Conservation (phyloP, 192 early-diverging fungal species). For the Spizellomyces punctatus region DNA sequence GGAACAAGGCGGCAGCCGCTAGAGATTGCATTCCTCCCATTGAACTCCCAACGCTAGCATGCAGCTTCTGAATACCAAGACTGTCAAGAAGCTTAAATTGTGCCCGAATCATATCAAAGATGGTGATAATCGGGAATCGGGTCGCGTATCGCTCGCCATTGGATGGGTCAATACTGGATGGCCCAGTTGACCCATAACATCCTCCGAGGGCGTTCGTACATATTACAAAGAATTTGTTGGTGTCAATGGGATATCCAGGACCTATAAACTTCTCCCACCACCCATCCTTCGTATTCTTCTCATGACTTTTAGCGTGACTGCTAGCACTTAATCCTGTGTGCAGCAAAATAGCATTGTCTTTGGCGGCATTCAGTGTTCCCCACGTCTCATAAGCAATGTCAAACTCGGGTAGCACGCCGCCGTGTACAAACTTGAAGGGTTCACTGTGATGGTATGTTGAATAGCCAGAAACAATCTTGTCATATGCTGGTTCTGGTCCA, state of each 20-base stretch:
- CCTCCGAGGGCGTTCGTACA: slow-evolving; percentile 97
- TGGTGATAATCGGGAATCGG: slow-evolving; percentile 86
- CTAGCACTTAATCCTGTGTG: slow-evolving; percentile 94
- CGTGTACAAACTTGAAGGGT: slow-evolving; percentile 80
- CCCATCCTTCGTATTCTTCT: slow-evolving; percentile 72
- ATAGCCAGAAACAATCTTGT: slow-evolving; percentile 76
- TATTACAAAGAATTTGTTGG: slow-evolving; percentile 91
- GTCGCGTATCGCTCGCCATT: slow-evolving; percentile 81
- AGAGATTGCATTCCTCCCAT: slow-evolving; percentile 98
- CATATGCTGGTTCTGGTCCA: slow-evolving; percentile 82
- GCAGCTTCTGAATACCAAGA: slow-evolving; percentile 76
- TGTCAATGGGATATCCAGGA: slow-evolving; percentile 88
- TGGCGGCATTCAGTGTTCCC: slow-evolving; percentile 82
- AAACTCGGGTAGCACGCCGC: slow-evolving; percentile 75
- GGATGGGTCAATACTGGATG: slow-evolving; percentile 75
- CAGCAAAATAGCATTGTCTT: slow-evolving; percentile 86
- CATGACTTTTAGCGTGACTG: slow-evolving; percentile 89
- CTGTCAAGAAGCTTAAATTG: slow-evolving; percentile 83
- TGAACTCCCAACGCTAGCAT: slow-evolving; percentile 83
- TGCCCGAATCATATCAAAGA: slow-evolving; percentile 97
- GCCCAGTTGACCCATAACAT: slow-evolving; percentile 95
- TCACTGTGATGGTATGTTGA: slow-evolving; percentile 58
- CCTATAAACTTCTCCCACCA: slow-evolving; percentile 99
- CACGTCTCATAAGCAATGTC: slow-evolving; percentile 96
- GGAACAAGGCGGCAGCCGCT: slow-evolving; percentile 79